phyloP scores from a whole-genome alignment of 2,329 filamentous ascomycete species.

The Fusarium humuli region DNA sequence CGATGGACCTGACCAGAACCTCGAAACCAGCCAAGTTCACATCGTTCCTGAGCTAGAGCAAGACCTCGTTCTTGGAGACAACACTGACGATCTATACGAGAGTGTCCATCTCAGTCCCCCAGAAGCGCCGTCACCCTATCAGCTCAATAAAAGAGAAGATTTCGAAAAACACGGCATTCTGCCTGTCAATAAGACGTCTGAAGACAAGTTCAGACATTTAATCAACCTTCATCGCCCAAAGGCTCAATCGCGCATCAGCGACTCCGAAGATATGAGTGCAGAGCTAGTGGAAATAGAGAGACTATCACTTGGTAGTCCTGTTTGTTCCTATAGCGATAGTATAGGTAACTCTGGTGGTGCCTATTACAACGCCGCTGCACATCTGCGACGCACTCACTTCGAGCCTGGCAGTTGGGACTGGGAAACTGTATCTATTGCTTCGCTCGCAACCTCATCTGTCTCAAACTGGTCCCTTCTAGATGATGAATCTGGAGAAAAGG shows the following conservation, averaged over 20 bases:
- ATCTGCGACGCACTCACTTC: not conserved
- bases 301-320: not conserved
- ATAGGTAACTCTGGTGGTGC: not conserved
- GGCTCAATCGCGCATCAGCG: not conserved
- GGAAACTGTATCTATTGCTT: not conserved
- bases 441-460: not conserved
- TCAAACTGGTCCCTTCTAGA: conserved; percentile 5
- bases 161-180: conserved; percentile 8
- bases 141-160: not conserved
- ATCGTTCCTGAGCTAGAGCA: conserved; percentile 17
- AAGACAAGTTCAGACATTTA: not conserved
- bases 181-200: conserved; percentile 8
- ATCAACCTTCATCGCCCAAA: not conserved
- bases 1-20: not conserved
- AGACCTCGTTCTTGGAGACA: conserved; percentile 19
- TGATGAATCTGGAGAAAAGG: not conserved
- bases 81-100: conserved; percentile 1
- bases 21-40: conserved; percentile 18
- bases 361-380: not conserved
- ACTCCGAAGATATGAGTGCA: not conserved
- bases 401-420: not conserved
- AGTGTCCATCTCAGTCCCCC: conserved; percentile 10
- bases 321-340: not conserved
- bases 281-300: not conserved
- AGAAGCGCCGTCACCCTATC: not conserved